Percentiles rank a stretch among this genome's conserved stretches.
phyloP scores from a whole-genome alignment of 306 rosid genomes.

The Senna tora region DNA sequence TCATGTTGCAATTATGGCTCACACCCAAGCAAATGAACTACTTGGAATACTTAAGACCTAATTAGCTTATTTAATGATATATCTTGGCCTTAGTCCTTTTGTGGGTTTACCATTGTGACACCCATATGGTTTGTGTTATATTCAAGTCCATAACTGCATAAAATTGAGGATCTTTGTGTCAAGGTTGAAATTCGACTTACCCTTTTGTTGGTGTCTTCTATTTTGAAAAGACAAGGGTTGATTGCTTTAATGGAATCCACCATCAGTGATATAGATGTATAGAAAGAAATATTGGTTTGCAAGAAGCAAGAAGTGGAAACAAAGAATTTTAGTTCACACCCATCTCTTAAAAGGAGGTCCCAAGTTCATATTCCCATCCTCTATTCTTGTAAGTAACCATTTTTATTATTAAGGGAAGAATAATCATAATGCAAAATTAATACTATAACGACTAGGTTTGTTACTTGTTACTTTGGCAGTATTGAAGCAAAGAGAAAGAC shows the following conservation, averaged over 20 bases:
- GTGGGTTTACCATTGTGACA: neutral
- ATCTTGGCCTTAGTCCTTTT: neutral
- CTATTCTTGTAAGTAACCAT: neutral
- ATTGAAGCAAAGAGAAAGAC: conserved; percentile 12
- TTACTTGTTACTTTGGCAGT: conserved; percentile 1
- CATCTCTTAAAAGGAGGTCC: neutral
- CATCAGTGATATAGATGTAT: neutral
- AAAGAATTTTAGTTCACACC: neutral
- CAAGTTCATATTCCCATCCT: neutral
- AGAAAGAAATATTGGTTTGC: neutral
- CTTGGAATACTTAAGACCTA: neutral
- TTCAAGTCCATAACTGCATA: neutral
- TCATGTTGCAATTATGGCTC: neutral
- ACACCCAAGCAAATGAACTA: neutral
- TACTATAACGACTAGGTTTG: neutral
- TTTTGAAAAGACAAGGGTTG: neutral
- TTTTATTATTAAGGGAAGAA: neutral
- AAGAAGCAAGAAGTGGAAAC: neutral
- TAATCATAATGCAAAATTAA: neutral
- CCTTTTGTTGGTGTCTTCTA: neutral
- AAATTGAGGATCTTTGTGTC: neutral
- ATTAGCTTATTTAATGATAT: neutral
- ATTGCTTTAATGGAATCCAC: conserved; percentile 1
- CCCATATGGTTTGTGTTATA: neutral
- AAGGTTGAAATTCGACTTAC: neutral